Evolutionary conservation across 2,329 filamentous ascomycete species (phyloP).

Genomic region (Albifimbria verrucaria): DNA sequence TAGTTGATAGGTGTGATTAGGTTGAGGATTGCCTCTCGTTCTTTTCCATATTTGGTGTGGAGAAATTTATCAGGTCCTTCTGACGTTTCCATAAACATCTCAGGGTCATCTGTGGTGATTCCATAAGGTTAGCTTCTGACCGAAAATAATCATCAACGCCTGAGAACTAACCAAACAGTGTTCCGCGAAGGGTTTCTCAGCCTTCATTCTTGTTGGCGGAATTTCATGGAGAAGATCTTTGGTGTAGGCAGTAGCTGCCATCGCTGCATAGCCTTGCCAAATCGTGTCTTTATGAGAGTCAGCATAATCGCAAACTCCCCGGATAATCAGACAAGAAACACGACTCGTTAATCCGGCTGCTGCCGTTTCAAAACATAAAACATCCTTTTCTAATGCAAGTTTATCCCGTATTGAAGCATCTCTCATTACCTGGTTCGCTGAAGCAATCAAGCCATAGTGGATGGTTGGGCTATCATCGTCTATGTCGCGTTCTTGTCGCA

Average conservation of each 20-base stretch:
- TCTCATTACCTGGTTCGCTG: constrained; percentile 15
- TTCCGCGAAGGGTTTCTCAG: too few relatives aligned
- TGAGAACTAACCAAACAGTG: too few relatives aligned
- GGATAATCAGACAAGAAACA: constrained; percentile 27
- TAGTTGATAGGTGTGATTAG: too few relatives aligned
- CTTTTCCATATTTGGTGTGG: too few relatives aligned
- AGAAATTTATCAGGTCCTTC: too few relatives aligned
- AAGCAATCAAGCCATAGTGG: constrained; percentile 16
- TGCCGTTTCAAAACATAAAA: constrained; percentile 21
- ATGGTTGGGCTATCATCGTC: constrained; percentile 11
- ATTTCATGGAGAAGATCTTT: constrained; percentile 18
- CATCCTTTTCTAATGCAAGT: not conserved
- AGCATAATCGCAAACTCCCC: constrained; percentile 33
- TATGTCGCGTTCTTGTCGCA: constrained; percentile 3
- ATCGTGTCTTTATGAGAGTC: constrained; percentile 28
- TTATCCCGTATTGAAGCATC: constrained; percentile 10
- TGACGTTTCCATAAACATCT: too few relatives aligned
- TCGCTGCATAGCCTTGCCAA: constrained; percentile 27
- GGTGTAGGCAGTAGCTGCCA: constrained; percentile 25
- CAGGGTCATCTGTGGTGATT: too few relatives aligned
- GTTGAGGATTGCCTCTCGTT: too few relatives aligned
- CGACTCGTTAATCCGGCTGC: constrained; percentile 25
- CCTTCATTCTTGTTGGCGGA: constrained; percentile 8
- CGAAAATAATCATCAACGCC: too few relatives aligned
- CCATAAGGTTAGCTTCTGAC: constrained; percentile 7